Evolutionary conservation across 441 rosid species (phyloP).

Genomic region (Croton laevigatus): DNA sequence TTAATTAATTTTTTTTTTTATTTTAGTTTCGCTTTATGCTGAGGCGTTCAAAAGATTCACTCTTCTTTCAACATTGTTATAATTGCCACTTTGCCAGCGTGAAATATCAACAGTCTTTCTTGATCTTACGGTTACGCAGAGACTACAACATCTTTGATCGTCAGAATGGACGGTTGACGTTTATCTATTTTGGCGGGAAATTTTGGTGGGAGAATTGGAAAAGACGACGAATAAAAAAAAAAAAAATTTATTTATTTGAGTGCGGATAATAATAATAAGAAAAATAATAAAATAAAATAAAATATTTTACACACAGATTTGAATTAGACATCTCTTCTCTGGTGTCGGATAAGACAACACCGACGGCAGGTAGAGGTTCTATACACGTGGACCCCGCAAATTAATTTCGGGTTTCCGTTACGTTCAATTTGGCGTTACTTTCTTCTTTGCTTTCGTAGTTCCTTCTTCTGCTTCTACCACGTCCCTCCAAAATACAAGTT

Average conservation of each 20-base stretch:
- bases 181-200: conserved; percentile 46
- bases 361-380: conserved; percentile 37
- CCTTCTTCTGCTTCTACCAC: background rate
- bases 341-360: conserved; percentile 42
- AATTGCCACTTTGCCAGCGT: conserved; percentile 26
- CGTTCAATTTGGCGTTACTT: conserved; percentile 20
- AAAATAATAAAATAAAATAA: no score
- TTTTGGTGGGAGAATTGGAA: conserved; percentile 26
- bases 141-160: background rate
- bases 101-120: background rate
- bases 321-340: background rate
- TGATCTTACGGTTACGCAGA: conserved; percentile 16
- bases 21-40: background rate
- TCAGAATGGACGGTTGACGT: conserved; percentile 23
- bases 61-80: conserved; percentile 28
- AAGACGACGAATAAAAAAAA: background rate
- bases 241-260: background rate
- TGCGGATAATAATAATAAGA: background rate
- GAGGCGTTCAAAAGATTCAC: conserved; percentile 17
- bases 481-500: background rate
- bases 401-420: conserved; percentile 25
- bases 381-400: conserved; percentile 27
- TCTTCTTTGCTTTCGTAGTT: background rate
- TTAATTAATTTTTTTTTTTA: no score
- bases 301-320: no score